Evolutionary conservation across 257 asterid genomes (phyloP).

Genomic region (Solanum neorickii): DNA sequence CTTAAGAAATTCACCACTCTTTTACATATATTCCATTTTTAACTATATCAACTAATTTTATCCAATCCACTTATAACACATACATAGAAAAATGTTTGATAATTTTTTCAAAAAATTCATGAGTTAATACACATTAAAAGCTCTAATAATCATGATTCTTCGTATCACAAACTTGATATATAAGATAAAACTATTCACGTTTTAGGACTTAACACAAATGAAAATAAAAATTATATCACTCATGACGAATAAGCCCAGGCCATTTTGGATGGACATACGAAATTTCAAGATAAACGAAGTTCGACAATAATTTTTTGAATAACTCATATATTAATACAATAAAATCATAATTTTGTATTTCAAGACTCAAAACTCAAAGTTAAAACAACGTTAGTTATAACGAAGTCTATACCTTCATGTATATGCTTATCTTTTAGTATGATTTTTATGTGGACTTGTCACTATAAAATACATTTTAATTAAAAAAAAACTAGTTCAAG

Average conservation of each 20-base stretch:
- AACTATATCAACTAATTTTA: no score
- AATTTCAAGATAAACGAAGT: no score
- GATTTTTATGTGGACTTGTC: background rate
- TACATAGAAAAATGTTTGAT: background rate
- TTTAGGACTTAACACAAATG: background rate
- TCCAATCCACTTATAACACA: background rate
- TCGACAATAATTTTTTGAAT: no score
- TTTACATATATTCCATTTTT: background rate
- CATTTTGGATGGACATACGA: accelerated
- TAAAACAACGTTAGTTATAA: background rate
- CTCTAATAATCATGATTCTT: background rate
- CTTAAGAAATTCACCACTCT: background rate
- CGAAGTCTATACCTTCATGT: background rate
- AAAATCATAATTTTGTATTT: background rate
- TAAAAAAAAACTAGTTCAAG: background rate
- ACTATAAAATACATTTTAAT: background rate
- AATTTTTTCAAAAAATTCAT: no score
- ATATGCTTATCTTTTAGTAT: background rate
- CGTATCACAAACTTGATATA: background rate
- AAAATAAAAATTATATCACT: no score
- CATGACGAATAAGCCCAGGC: no score
- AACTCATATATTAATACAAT: no score
- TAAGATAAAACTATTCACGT: background rate
- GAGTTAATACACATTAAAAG: no score
- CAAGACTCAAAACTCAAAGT: no score